Base-by-base conservation (phyloP, 169 alveolate species). In the Amoebophrya sp. region DNA sequence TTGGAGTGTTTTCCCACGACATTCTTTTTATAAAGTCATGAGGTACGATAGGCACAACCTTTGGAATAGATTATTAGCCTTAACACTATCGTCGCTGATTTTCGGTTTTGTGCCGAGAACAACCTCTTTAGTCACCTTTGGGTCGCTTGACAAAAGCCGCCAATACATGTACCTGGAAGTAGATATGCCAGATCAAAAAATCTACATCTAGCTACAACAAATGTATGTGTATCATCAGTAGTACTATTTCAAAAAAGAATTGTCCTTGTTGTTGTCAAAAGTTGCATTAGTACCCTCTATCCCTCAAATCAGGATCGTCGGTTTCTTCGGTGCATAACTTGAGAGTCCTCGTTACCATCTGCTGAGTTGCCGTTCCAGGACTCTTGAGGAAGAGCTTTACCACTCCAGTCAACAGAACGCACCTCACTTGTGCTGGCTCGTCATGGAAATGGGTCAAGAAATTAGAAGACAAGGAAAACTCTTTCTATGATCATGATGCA, bases 231-330 rank as follows among this genome's bases (percentile, higher is more conserved):
- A 89, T 29, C 34, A 89, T 29, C 78, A 29, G 34, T 29, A 10
- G 29, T 29, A 65, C 29, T 29, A 29, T 65, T 29, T 65, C 29
- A 65, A n/a, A n/a, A n/a, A n/a, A n/a, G n/a, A n/a, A n/a, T n/a
- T n/a, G n/a, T n/a, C n/a, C n/a, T n/a, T n/a, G n/a, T n/a, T n/a
- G 29, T 29, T 65, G 83, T 14, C 14, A 14, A 89, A 18, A 89
- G 39, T 18, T 14, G 26, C 39, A 89, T 18, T 14, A 38, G 94
- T 94, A 97, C 0, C 99, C 99, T 90, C 99, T 94, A 90, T 98
- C 99, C 90, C 99, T 95, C 39, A 99, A 95, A 94, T 99, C 99
- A 0, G 99, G 99, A 92, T 98, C 98, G 47, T 97, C 98, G 91
- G 98, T 95, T 93, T 98, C 98, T 41, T 96, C 98, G 0, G 99